Percentiles rank a stretch among this genome's conserved stretches.
These are phyloP conservation scores for Diaporthe nobilis DNA, from an alignment of 2,329 filamentous ascomycete genomes.

Conservation along the genomic window DNA sequence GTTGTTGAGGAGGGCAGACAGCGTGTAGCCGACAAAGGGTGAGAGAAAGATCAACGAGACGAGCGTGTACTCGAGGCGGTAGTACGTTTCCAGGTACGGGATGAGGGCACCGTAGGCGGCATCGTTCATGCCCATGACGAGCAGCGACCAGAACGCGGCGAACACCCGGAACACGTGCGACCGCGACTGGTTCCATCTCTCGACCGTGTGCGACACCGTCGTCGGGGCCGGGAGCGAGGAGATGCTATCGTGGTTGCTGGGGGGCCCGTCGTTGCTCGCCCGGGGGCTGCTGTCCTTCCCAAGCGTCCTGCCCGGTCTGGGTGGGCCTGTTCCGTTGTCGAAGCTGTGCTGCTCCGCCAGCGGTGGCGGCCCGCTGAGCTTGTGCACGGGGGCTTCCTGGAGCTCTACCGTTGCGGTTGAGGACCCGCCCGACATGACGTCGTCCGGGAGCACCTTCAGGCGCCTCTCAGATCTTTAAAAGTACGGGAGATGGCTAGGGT, in stretches of 20 bases:
- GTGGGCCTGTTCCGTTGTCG: not conserved
- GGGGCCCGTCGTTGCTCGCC: not conserved
- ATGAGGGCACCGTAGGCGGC: slow-evolving; percentile 64
- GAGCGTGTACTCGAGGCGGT: slow-evolving; percentile 61
- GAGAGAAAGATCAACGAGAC: slow-evolving; percentile 64
- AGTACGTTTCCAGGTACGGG: slow-evolving; percentile 50
- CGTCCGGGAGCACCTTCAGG: not conserved
- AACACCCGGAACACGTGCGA: slow-evolving; percentile 63
- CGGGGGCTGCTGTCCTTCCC: slow-evolving; percentile 6
- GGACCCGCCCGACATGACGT: slow-evolving; percentile 33
- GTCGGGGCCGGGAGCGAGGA: slow-evolving; percentile 37
- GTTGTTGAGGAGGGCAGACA: slow-evolving; percentile 61
- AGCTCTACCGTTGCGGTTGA: slow-evolving; percentile 36
- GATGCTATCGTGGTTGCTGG: not conserved
- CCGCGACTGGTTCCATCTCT: slow-evolving; percentile 65
- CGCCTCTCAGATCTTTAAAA: too few species aligned
- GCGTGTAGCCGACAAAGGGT: slow-evolving; percentile 61
- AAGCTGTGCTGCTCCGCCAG: not conserved
- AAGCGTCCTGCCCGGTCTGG: not conserved
- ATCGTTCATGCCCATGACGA: slow-evolving; percentile 72
- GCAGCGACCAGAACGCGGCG: slow-evolving; percentile 70
- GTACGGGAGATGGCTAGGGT: not conserved
- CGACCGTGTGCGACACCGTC: slow-evolving; percentile 23
- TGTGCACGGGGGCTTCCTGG: slow-evolving; percentile 7
- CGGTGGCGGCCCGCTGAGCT: not conserved